Evolutionary conservation across 495 filamentous ascomycete genomes (phyloP).

Genomic region (Letharia columbiana): DNA sequence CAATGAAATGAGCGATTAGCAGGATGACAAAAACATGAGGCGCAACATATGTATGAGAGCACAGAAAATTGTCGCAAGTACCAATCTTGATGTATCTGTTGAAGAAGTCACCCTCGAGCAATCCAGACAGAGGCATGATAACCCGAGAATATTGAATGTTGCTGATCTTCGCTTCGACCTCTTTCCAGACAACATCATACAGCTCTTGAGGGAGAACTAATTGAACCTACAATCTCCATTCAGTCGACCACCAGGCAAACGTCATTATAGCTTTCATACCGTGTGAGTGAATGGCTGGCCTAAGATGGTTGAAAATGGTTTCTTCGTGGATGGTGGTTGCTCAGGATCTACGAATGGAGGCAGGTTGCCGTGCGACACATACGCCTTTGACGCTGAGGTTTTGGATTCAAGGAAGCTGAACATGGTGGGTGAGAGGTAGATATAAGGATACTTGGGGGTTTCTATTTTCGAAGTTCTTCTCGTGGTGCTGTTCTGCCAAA

Average conservation of each 20-base stretch:
- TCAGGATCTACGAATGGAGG: conserved; percentile 56
- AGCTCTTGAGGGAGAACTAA: conserved; percentile 63
- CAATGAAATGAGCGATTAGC: neutral
- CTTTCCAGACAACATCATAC: conserved; percentile 47
- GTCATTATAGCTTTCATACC: conserved; percentile 36
- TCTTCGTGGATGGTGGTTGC: conserved; percentile 61
- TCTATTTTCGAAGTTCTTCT: neutral
- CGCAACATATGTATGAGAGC: too few relatives aligned
- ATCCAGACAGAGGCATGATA: conserved; percentile 60
- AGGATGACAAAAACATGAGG: neutral
- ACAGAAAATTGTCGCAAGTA: conserved; percentile 30
- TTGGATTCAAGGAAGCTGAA: conserved; percentile 47
- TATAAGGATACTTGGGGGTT: neutral
- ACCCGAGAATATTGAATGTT: conserved; percentile 56
- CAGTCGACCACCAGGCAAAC: neutral
- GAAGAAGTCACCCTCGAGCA: conserved; percentile 75
- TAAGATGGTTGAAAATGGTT: conserved; percentile 62
- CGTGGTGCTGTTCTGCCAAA: neutral
- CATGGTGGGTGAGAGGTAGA: conserved; percentile 36
- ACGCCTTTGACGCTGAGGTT: conserved; percentile 61
- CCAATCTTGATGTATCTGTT: conserved; percentile 79
- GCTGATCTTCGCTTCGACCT: conserved; percentile 39
- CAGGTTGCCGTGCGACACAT: conserved; percentile 58
- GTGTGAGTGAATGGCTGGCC: conserved; percentile 68
- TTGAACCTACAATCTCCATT: conserved; percentile 50